phyloP scores from a whole-genome alignment of 306 rosid genomes.

The Cucurbita argyrosperma region DNA sequence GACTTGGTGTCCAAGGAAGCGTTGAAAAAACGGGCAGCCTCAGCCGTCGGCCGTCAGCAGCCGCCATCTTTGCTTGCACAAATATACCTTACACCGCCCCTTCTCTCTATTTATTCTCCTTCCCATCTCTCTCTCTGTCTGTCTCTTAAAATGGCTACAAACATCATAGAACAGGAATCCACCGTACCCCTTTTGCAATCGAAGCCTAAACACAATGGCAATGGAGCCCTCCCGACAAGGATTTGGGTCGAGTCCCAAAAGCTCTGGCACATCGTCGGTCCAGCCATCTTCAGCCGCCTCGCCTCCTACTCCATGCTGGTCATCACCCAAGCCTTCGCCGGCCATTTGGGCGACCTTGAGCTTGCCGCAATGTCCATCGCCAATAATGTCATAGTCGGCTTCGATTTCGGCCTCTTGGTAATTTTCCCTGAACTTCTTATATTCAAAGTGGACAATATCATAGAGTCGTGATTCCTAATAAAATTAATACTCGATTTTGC shows the following conservation, averaged over 20 bases:
- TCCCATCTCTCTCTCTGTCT: background rate
- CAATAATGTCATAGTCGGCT: slow-evolving; percentile 45
- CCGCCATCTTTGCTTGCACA: background rate
- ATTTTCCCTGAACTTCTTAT: background rate
- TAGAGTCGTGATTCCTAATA: too few species aligned
- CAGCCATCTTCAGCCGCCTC: slow-evolving; percentile 47
- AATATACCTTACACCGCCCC: background rate
- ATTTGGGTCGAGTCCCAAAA: slow-evolving; percentile 49
- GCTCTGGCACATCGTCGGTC: slow-evolving; percentile 72
- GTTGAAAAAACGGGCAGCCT: background rate
- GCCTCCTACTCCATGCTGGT: slow-evolving; percentile 40
- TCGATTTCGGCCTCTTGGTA: slow-evolving; percentile 64
- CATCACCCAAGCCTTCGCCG: slow-evolving; percentile 66
- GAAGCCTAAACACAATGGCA: background rate
- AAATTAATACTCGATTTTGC: background rate
- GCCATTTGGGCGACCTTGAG: slow-evolving; percentile 60
- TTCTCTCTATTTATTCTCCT: background rate
- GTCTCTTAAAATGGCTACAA: background rate
- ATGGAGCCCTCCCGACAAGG: slow-evolving; percentile 2
- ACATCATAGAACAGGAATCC: slow-evolving; percentile 4
- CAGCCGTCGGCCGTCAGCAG: background rate
- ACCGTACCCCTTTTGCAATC: slow-evolving; percentile 21
- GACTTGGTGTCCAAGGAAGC: background rate
- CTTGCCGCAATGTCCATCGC: slow-evolving; percentile 57
- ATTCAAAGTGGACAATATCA: too few species aligned